Evolutionary conservation across 2,329 filamentous ascomycete genomes (phyloP).

Genomic region (Acrocalymma vagum): DNA sequence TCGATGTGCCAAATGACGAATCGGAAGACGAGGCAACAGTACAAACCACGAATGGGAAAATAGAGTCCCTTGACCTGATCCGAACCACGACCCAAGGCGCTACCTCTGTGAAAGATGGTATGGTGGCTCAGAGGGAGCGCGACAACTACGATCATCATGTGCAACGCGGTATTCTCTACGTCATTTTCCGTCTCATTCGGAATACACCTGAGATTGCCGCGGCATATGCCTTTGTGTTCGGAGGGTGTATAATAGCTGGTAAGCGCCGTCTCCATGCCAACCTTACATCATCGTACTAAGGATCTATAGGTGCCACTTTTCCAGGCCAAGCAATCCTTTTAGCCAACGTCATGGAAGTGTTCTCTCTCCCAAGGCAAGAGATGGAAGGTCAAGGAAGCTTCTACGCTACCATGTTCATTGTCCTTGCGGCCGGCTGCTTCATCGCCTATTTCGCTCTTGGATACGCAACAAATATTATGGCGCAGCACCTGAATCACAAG

Average conservation of each 20-base stretch:
- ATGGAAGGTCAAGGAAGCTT: slow-evolving; percentile 27
- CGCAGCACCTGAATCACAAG: slow-evolving; percentile 13
- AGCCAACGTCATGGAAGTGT: slow-evolving; percentile 21
- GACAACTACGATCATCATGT: too few species aligned
- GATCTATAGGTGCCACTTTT: slow-evolving; percentile 8
- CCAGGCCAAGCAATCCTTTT: slow-evolving; percentile 24
- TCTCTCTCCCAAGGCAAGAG: slow-evolving; percentile 21
- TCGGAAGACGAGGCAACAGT: too few species aligned
- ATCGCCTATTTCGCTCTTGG: slow-evolving; percentile 59
- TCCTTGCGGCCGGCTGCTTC: slow-evolving; percentile 22
- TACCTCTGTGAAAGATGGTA: too few species aligned
- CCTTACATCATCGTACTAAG: too few species aligned
- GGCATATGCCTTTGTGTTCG: too few species aligned
- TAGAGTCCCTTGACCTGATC: neutral
- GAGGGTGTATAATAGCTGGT: too few species aligned
- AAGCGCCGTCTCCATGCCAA: too few species aligned
- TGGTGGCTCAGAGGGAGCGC: too few species aligned
- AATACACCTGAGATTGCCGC: too few species aligned
- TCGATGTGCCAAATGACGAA: slow-evolving; percentile 29
- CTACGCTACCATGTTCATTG: slow-evolving; percentile 34
- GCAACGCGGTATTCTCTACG: too few species aligned
- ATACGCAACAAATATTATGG: slow-evolving; percentile 54
- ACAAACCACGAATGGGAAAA: slow-evolving; percentile 6
- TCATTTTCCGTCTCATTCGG: too few species aligned
- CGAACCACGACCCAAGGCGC: neutral